Conservation (phyloP, 2,329 filamentous ascomycete genomes). For the Furcasterigmium sp. region DNA sequence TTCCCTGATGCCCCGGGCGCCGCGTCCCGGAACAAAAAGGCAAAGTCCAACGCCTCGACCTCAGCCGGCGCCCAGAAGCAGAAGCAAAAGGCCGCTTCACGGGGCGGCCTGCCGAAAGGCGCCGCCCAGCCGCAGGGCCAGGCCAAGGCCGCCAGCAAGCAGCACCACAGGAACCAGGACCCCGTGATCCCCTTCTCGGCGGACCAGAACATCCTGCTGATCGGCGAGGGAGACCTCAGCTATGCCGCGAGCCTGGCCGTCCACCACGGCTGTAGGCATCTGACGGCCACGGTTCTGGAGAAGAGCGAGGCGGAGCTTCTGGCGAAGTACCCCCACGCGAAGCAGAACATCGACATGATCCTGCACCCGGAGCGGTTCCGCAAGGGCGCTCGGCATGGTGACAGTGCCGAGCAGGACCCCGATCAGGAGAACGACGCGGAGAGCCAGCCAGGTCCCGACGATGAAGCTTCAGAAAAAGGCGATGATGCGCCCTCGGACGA, state of each 20-base stretch:
- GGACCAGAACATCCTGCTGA: conserved; percentile 64
- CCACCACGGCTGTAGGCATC: conserved; percentile 59
- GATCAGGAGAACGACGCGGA: conserved; percentile 24
- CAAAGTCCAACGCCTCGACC: conserved; percentile 3
- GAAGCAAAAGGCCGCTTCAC: conserved; percentile 12
- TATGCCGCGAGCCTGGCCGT: conserved; percentile 64
- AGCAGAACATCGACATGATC: conserved; percentile 52
- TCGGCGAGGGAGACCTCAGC: conserved; percentile 79
- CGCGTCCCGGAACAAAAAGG: conserved; percentile 10
- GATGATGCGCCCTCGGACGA: too few species aligned
- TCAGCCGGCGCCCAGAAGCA: conserved; percentile 6
- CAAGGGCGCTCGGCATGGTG: too few species aligned
- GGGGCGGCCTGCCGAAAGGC: conserved; percentile 4
- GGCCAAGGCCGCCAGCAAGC: conserved; percentile 5
- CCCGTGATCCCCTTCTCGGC: conserved; percentile 63
- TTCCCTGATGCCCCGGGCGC: conserved; percentile 10
- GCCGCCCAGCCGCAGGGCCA: conserved; percentile 10
- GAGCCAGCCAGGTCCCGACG: conserved; percentile 4
- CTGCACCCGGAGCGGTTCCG: not conserved
- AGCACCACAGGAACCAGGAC: conserved; percentile 24
- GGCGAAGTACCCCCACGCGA: conserved; percentile 70
- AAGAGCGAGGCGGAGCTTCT: conserved; percentile 47
- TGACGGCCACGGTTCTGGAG: conserved; percentile 69
- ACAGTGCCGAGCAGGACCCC: not conserved
- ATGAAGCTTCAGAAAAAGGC: too few species aligned